Base-by-base conservation (phyloP, 2,329 filamentous ascomycete genomes). In the Pseudogymnoascus sp. region DNA sequence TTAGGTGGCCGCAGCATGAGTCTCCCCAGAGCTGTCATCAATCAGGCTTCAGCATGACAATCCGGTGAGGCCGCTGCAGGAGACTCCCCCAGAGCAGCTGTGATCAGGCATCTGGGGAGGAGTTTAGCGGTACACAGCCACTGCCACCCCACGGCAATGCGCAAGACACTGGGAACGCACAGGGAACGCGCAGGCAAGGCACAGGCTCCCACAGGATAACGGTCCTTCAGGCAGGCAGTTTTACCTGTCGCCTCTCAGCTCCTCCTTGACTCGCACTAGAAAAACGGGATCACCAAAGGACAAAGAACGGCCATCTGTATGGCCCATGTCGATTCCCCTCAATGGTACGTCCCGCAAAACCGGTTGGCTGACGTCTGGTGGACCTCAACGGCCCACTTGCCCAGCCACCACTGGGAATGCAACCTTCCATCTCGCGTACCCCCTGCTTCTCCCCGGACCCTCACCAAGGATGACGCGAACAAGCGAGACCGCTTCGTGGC, bases 291-390 rank as follows among this genome's bases (percentile, higher is more conserved):
- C 28, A 57, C n/a, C 6, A 34, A 10, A 57, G 2, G 6, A 34
- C 51, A 57, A 57, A 57, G 51, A 34, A 57, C 51, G 51, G 28
- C 51, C 51, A 57, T 57, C 51, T 34, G 51, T 57, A 34, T 57
- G 51, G 51, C 25, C 51, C 51, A 34, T 57, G 51, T 34, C 51
- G 28, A 57, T 57, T 57, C 25, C 28, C 48, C 51, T 57, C 25
- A 57, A 28, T 57, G 51, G 28, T 57, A 57, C 51, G 51, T 57
- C 51, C 51, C 51, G 51, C 51, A 57, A 57, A 57, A 57, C 51
- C 51, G 51, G 51, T 57, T 57, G 51, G 51, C 28, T 57, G 28
- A 57, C 51, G n/a, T 57, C 51, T 57, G 6, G 51, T 57, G 51
- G 51, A 16, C 51, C 51, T 57, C 14, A 19, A 7, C 28, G 51